Evolutionary conservation across 2,329 filamentous ascomycete genomes (phyloP).

Genomic region (Hymenoscyphus scutula): DNA sequence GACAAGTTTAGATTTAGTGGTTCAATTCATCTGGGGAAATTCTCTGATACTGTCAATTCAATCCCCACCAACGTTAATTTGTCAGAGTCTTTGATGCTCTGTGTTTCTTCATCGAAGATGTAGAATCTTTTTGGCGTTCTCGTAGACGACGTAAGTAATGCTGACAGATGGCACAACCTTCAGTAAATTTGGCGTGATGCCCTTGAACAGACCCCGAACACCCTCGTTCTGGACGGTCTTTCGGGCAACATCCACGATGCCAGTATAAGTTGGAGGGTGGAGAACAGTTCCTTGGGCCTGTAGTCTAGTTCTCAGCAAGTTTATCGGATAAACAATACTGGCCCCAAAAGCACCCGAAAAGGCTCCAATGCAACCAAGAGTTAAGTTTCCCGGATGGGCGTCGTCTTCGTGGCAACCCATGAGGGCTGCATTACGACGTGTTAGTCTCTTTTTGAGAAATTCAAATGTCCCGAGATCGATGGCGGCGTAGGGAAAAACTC

Average conservation of each 20-base stretch:
- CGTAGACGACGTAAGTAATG: constrained; percentile 92
- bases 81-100: not conserved
- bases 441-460: constrained; percentile 75
- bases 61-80: not conserved
- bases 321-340: constrained; percentile 91
- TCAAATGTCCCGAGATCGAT: constrained; percentile 97
- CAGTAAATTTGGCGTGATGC: constrained; percentile 88
- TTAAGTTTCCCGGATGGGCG: constrained; percentile 73
- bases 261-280: constrained; percentile 85
- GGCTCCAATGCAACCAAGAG: constrained; percentile 85
- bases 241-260: constrained; percentile 82
- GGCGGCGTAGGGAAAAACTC: constrained; percentile 97
- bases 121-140: constrained; percentile 78
- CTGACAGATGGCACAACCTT: constrained; percentile 96
- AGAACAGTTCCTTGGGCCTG: constrained; percentile 94
- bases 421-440: constrained; percentile 65
- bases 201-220: constrained; percentile 84
- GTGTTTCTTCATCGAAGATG: constrained; percentile 25
- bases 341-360: constrained; percentile 90
- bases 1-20: not conserved
- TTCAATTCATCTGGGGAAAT: not conserved
- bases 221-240: constrained; percentile 85
- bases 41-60: not conserved
- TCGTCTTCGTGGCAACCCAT: constrained; percentile 79
- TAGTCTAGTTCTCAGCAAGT: constrained; percentile 84